Evolutionary conservation across 768 basidiomycete species (phyloP), one percentile per base, ranked within the genome.

Genomic region (Tricholoma flavovirens): DNA sequence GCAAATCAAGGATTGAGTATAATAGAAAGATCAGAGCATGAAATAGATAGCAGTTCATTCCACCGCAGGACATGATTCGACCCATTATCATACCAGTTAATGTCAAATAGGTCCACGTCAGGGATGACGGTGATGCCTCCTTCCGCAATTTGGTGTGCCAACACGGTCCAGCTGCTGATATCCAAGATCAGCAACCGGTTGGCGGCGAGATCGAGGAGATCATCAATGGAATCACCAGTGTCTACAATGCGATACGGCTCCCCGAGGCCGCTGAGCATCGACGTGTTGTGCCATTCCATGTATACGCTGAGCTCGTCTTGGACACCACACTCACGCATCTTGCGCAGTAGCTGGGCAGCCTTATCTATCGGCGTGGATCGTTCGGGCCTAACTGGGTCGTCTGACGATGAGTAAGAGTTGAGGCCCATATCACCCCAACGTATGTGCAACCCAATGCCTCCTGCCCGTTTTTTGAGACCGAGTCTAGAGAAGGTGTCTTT

Each of bases 241-340:
- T 52, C 51, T 15, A 52, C 33, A 14, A 52, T 52, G 51, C 33
- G 51, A 19, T 52, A 52, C 21, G 51, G 51, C 32, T 52, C 33
- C 3, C 51, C 51, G 32, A 52, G 51, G 21, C 51, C 51, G 51
- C 12, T 26, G 51, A 52, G 51, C 32, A 52, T 36, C 7, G 51
- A 36, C 14, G 21, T n/a, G 9, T 52, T 52, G 51, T 52, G 51
- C 51, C 32, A 36, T 29, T 52, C 51, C 51, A 52, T 52, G 51
- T 52, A 52, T n/a, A 52, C 51, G 51, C 33, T 52, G 35, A 52
- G 51, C 51, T 52, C 51, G 32, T 52, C 51, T 26, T 40, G 51
- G 17, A 52, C 8, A n/a, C 38, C 51, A 19, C 51, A 52, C n/a
- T 22, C 21, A 14, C 51, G 51, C 51, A 51, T 21, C 32, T 51